These are phyloP conservation scores for Asterophora parasitica DNA, from an alignment of 768 basidiomycete genomes.

Conservation along the genomic window DNA sequence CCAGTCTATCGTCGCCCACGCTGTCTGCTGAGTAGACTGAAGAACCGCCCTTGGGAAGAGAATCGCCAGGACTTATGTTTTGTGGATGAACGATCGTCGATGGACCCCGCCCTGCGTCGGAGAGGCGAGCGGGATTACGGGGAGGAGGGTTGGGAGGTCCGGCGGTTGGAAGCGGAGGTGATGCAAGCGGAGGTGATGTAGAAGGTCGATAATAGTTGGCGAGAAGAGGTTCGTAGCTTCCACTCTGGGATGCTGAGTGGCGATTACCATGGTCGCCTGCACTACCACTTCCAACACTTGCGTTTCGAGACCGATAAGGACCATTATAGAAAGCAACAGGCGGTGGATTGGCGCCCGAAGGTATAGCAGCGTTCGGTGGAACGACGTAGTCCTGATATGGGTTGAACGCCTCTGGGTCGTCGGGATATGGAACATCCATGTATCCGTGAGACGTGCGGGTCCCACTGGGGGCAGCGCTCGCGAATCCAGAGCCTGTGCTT, in stretches of 20 bases:
- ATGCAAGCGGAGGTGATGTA: constrained; percentile 17
- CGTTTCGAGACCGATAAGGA: constrained; percentile 28
- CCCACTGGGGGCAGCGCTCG: constrained; percentile 23
- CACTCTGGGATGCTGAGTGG: constrained; percentile 47
- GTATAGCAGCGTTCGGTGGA: constrained; percentile 22
- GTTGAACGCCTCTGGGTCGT: constrained; percentile 39
- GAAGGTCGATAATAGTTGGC: constrained; percentile 34
- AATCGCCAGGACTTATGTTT: constrained; percentile 11
- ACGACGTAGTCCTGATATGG: constrained; percentile 48
- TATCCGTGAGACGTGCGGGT: constrained; percentile 31
- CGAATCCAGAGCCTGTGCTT: constrained; percentile 34
- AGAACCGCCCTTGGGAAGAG: constrained; percentile 19
- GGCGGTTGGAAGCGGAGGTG: constrained; percentile 19
- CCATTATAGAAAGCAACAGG: constrained; percentile 27
- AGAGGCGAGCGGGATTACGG: constrained; percentile 27
- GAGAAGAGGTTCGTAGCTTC: constrained; percentile 59
- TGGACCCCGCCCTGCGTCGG: constrained; percentile 17
- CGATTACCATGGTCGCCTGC: constrained; percentile 23
- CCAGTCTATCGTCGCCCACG: constrained; percentile 37
- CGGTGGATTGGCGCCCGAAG: constrained; percentile 40
- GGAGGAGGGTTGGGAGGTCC: constrained; percentile 29
- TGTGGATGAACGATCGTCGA: constrained; percentile 13
- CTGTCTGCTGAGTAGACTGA: constrained; percentile 32
- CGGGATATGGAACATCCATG: constrained; percentile 30
- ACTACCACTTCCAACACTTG: constrained; percentile 26